Conservation (phyloP, 2,329 filamentous ascomycete genomes). For the Botrytis tulipae region DNA sequence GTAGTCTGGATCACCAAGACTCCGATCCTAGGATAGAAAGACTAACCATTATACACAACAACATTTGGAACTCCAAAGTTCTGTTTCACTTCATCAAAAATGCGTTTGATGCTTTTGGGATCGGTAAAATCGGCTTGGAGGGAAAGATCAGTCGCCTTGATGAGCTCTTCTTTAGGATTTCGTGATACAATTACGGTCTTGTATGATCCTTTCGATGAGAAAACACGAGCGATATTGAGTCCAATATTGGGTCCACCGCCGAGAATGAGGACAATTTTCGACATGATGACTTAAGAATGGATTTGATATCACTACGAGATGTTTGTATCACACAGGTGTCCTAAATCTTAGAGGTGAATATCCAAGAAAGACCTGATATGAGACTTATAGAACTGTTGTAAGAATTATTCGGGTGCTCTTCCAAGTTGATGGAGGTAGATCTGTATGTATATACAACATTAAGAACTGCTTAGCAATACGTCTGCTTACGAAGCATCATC, state of each 20-base stretch:
- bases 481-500: not conserved
- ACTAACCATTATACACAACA: constrained; percentile 45
- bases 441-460: not conserved
- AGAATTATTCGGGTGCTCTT: not conserved
- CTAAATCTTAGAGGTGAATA: not conserved
- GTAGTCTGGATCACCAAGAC: not conserved
- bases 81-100: constrained; percentile 43
- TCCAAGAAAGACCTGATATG: no score
- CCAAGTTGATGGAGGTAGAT: not conserved
- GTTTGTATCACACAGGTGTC: not conserved
- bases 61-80: constrained; percentile 42
- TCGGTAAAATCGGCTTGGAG: constrained; percentile 42
- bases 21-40: not conserved
- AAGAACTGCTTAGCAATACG: not conserved
- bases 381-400: not conserved
- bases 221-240: constrained; percentile 37
- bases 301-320: not conserved
- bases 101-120: constrained; percentile 21
- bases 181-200: constrained; percentile 43
- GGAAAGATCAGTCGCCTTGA: constrained; percentile 36
- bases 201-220: constrained; percentile 43
- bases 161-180: constrained; percentile 31
- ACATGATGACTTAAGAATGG: not conserved
- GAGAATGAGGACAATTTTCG: constrained; percentile 40
- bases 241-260: constrained; percentile 45